Evolutionary conservation across 495 filamentous ascomycete species (phyloP).

Genomic region (Endocarpon pusillum): DNA sequence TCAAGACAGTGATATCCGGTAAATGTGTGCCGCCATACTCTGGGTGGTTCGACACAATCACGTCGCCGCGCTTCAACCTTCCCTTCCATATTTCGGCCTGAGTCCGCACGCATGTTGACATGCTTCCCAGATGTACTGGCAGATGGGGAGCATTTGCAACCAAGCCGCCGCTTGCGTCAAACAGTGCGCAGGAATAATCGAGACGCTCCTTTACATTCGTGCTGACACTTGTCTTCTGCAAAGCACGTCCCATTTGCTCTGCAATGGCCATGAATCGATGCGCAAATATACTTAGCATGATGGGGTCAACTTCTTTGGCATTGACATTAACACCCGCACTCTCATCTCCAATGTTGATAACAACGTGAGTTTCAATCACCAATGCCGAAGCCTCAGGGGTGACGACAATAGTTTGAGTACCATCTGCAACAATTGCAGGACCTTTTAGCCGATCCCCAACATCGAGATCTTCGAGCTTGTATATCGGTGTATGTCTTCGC

Average conservation of each 20-base stretch:
- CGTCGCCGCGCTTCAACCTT: conserved; percentile 78
- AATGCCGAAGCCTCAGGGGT: conserved; percentile 51
- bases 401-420: conserved; percentile 90
- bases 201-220: conserved; percentile 97
- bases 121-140: conserved; percentile 79
- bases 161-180: conserved; percentile 75
- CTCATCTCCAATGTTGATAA: conserved; percentile 37
- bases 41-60: conserved; percentile 89
- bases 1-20: conserved; percentile 82
- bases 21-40: conserved; percentile 81
- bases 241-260: conserved; percentile 89
- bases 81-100: conserved; percentile 90
- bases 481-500: conserved; percentile 66
- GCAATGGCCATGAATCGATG: conserved; percentile 98
- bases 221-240: conserved; percentile 94
- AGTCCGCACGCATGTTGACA: conserved; percentile 88
- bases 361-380: conserved; percentile 26
- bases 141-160: conserved; percentile 93
- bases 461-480: conserved; percentile 59
- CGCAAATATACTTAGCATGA: conserved; percentile 88
- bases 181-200: conserved; percentile 92
- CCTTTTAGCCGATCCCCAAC: conserved; percentile 66
- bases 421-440: conserved; percentile 83
- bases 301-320: conserved; percentile 42
- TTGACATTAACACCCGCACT: conserved; percentile 31